These are phyloP conservation scores for Cokeromyces recurvatus DNA, from an alignment of 371 early-diverging fungal genomes.

Conservation along the genomic window DNA sequence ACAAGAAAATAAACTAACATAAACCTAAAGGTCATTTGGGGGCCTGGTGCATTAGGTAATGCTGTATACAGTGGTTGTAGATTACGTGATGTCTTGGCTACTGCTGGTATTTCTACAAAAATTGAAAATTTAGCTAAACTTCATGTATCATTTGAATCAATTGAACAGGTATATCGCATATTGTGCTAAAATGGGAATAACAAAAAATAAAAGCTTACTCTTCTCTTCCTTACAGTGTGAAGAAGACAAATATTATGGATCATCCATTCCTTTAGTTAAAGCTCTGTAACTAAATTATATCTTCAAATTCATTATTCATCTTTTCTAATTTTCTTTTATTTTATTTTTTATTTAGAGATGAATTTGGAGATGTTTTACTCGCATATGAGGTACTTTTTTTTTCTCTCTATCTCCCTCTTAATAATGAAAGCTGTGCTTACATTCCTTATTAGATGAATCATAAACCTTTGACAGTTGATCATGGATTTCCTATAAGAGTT, in stretches of 20 bases:
- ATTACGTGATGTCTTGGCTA: constrained; percentile 66
- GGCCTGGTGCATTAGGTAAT: constrained; percentile 75
- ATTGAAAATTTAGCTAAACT: constrained; percentile 31
- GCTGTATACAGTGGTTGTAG: constrained; percentile 76
- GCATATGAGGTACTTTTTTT: constrained; percentile 73
- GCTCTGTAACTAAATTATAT: constrained; percentile 50
- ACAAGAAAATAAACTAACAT: no score
- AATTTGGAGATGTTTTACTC: constrained; percentile 75
- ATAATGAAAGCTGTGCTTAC: no score
- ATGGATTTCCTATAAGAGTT: constrained; percentile 80
- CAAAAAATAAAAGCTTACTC: background rate
- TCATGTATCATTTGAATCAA: constrained; percentile 73
- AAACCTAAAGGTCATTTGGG: constrained; percentile 62
- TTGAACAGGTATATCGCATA: constrained; percentile 52
- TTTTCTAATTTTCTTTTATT: no score
- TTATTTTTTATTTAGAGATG: constrained; percentile 43
- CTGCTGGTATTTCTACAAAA: constrained; percentile 41
- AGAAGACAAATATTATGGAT: constrained; percentile 74
- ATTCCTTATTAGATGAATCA: constrained; percentile 70
- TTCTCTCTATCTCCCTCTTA: no score
- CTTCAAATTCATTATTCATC: no score
- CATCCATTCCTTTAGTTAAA: constrained; percentile 76
- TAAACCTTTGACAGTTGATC: constrained; percentile 65
- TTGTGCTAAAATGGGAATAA: background rate
- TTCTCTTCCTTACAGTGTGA: constrained; percentile 28